phyloP scores from a whole-genome alignment of 305 asterid genomes.

The Solanum hybrid region DNA sequence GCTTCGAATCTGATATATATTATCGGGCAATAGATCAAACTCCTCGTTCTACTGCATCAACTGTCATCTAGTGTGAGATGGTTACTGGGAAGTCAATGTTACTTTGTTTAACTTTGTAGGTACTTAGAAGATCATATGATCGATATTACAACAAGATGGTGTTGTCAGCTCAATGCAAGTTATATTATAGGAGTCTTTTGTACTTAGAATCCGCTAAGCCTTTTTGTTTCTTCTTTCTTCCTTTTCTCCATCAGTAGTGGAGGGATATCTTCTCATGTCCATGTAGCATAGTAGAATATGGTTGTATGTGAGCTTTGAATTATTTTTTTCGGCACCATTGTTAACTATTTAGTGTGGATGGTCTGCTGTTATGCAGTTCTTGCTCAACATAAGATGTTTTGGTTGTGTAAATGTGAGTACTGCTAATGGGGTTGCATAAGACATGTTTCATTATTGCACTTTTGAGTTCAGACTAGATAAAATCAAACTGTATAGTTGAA shows the following conservation, averaged over 20 bases:
- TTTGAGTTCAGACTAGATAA: background rate
- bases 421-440: background rate
- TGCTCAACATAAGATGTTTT: background rate
- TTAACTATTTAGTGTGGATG: background rate
- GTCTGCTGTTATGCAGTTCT: background rate
- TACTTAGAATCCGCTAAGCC: background rate
- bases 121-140: background rate
- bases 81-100: background rate
- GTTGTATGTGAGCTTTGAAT: background rate
- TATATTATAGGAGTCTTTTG: background rate
- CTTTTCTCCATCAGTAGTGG: background rate
- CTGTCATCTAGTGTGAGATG: background rate
- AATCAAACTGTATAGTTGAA: background rate
- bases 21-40: background rate
- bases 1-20: background rate
- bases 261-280: background rate
- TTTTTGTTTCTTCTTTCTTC: background rate
- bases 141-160: slow-evolving; percentile 1
- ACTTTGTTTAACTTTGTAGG: background rate
- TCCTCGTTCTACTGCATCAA: background rate
- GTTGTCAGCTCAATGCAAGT: background rate
- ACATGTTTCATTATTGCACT: background rate
- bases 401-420: background rate
- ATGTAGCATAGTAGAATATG: background rate
- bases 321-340: background rate